These are phyloP conservation scores for Aspergillus ustus DNA, from an alignment of 2,329 filamentous ascomycete species.

Conservation along the genomic window DNA sequence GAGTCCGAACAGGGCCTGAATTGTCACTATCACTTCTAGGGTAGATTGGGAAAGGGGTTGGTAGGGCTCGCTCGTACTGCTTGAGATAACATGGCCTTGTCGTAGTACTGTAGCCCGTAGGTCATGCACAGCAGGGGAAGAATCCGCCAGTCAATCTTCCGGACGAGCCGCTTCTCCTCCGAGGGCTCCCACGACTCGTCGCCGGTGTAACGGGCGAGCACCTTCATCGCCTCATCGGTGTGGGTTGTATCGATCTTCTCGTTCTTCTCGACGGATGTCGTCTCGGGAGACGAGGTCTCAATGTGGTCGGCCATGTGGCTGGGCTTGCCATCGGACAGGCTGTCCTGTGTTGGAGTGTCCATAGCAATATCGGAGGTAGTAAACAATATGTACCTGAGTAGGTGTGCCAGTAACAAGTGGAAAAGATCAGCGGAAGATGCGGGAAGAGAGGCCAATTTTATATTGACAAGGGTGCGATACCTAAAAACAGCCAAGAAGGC, in stretches of 20 bases:
- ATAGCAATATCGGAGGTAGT: not conserved
- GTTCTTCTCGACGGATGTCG: not conserved
- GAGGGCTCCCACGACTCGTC: constrained; percentile 48
- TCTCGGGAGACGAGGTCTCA: not conserved
- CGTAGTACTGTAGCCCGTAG: constrained; percentile 55
- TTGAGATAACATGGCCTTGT: constrained; percentile 60
- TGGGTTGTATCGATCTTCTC: constrained; percentile 40
- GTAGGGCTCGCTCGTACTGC: constrained; percentile 35
- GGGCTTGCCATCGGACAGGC: constrained; percentile 19
- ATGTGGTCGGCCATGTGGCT: constrained; percentile 10
- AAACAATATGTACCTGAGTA: not conserved
- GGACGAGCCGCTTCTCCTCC: constrained; percentile 50
- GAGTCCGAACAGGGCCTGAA: constrained; percentile 49
- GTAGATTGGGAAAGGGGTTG: not conserved
- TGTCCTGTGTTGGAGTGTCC: constrained; percentile 12
- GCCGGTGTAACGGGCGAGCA: constrained; percentile 49
- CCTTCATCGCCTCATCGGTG: constrained; percentile 47
- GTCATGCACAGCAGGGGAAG: constrained; percentile 54
- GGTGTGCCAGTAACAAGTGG: not conserved
- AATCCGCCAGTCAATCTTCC: constrained; percentile 50
- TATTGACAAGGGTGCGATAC: not conserved
- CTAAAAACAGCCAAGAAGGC: not conserved
- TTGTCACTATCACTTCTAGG: not conserved
- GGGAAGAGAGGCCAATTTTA: not conserved
- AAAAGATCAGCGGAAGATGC: not conserved